Evolutionary conservation across 2,329 filamentous ascomycete species (phyloP), one percentile per base, ranked within the genome.

Genomic region (Epichloe baconii): DNA sequence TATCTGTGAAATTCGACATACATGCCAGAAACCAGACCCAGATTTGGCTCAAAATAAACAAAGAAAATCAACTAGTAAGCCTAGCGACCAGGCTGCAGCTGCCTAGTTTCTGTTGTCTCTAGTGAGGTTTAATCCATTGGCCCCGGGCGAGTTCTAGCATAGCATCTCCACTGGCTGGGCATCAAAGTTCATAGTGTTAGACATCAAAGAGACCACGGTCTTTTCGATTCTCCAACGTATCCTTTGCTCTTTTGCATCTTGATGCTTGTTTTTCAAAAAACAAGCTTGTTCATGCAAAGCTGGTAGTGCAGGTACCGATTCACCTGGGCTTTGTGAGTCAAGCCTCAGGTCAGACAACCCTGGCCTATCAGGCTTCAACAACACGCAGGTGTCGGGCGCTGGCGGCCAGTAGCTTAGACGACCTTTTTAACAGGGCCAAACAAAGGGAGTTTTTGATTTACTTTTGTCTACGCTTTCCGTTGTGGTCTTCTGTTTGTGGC

Each of bases 351-450:
- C 15, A 6, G 35, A 26, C 42, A 47, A 45, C 23, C 43, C 21
- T 42, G 44, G 40, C 47, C 44, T 40, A 44, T 53, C 48, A 44
- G 51, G 51, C 48, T 50, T 48, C 48, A 47, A 53, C 48, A 47
- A 53, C n/a, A 44, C 38, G 37, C 17, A 26, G 14, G 15, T 48
- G 46, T 52, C 41, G 23, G 51, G 51, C 48, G 43, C 51, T 46
- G 47, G 42, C 44, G 48, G 44, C 26, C 49, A 46, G 35, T 40
- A 19, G 23, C 23, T 23, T 23, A 5, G 23, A 23, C 23, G 5
- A 23, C 23, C 23, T 5, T 23, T 6, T 23, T 5, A 15, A 17
- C 34, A 12, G 26, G 23, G 26, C 17, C 21, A 31, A 21, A 36
- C 15, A 15, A 41, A 19, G 19, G 23, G n/a, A 17, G 19, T 35